phyloP scores from a whole-genome alignment of 495 filamentous ascomycete genomes.

The Neurospora sp. region DNA sequence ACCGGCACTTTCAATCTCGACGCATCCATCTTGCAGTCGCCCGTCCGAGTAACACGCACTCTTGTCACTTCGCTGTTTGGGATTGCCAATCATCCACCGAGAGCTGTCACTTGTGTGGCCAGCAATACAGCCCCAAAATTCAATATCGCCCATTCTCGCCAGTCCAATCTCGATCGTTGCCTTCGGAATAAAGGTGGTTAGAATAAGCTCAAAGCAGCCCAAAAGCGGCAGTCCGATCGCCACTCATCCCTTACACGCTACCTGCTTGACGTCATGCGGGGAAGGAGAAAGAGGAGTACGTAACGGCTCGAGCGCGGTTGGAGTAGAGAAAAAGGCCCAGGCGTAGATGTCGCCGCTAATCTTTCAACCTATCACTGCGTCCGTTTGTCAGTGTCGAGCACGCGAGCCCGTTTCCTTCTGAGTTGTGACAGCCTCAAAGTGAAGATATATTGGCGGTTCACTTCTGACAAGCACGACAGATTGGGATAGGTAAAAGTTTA shows the following conservation, averaged over 20 bases:
- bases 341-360: too few species aligned
- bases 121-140: not conserved
- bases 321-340: not conserved
- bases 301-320: not conserved
- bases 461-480: not conserved
- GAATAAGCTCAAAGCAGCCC: not conserved
- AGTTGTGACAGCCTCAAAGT: not conserved
- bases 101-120: not conserved
- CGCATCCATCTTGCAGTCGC: not conserved
- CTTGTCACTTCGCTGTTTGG: not conserved
- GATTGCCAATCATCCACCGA: not conserved
- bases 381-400: not conserved
- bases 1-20: not conserved
- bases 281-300: not conserved
- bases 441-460: not conserved
- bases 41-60: not conserved
- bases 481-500: not conserved
- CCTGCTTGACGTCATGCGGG: not conserved
- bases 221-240: not conserved
- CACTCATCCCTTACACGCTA: not conserved
- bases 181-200: not conserved
- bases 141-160: not conserved
- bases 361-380: not conserved
- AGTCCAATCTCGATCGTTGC: not conserved
- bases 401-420: not conserved